phyloP scores from a whole-genome alignment of 345 rosid species.

The Hibiscus tridactylites region DNA sequence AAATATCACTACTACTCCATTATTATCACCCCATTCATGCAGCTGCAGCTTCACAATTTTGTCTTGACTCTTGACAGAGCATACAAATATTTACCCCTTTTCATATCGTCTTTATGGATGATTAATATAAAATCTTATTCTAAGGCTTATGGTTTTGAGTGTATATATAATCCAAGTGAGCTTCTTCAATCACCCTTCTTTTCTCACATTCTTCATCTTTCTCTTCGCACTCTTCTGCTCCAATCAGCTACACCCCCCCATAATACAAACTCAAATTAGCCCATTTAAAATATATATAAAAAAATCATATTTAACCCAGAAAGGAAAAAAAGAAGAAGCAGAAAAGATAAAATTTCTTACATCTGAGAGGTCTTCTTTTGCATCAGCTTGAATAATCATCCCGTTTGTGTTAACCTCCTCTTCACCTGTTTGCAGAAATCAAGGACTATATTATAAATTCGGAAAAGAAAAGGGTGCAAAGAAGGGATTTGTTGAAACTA shows the following conservation, averaged over 20 bases:
- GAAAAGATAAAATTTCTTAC: constrained; percentile 11
- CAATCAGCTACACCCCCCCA: constrained; percentile 38
- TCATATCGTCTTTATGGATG: background rate
- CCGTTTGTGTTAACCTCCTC: constrained; percentile 5
- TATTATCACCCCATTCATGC: no score
- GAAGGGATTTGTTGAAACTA: background rate
- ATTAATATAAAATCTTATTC: background rate
- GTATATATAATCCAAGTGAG: constrained; percentile 83
- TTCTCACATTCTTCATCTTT: constrained; percentile 49
- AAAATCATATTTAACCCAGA: background rate
- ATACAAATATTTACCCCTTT: no score
- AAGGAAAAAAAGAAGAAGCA: background rate
- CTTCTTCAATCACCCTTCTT: constrained; percentile 61
- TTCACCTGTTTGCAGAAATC: constrained; percentile 8
- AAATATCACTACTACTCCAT: no score
- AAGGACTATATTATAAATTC: background rate
- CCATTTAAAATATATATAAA: no score
- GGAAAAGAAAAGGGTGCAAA: background rate
- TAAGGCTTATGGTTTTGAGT: constrained; percentile 57
- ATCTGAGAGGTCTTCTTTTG: constrained; percentile 16
- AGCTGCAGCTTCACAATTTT: no score
- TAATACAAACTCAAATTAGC: background rate
- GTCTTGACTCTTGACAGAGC: no score
- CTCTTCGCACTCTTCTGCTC: constrained; percentile 40
- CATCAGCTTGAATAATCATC: background rate